A percentile compares a stretch with the other conserved stretches of the same genome.
phyloP scores from a whole-genome alignment of 441 rosid genomes.

The Populus hybrid region DNA sequence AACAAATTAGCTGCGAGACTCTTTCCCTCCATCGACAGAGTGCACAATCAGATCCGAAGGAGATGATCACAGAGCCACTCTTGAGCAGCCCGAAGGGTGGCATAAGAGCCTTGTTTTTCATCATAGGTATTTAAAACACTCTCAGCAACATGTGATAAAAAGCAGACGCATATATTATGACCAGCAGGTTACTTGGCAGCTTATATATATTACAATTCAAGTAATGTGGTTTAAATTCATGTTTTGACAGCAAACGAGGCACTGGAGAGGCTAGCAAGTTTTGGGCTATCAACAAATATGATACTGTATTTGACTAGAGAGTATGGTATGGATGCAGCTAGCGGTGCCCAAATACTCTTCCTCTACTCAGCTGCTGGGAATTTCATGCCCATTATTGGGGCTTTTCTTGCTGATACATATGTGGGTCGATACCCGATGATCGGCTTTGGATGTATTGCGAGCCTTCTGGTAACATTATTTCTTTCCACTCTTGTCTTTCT shows the following conservation, averaged over 20 bases:
- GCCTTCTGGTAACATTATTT: constrained; percentile 40
- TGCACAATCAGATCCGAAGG: no score
- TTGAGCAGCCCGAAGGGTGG: constrained; percentile 33
- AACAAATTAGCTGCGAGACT: not conserved
- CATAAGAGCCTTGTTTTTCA: constrained; percentile 48
- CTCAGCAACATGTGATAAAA: no score
- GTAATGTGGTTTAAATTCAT: not conserved
- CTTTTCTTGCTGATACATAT: constrained; percentile 65
- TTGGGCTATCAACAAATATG: constrained; percentile 59
- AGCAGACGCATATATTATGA: no score
- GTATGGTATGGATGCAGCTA: constrained; percentile 42
- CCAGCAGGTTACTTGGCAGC: no score
- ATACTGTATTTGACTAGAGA: constrained; percentile 50
- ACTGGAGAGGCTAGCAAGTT: constrained; percentile 56
- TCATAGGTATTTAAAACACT: constrained; percentile 39
- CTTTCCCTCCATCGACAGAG: not conserved
- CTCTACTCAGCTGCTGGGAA: constrained; percentile 33
- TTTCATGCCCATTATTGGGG: constrained; percentile 30
- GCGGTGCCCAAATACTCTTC: constrained; percentile 17
- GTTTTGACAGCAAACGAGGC: constrained; percentile 45
- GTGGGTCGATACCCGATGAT: constrained; percentile 54
- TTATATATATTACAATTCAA: no score
- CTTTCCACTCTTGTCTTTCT: no score
- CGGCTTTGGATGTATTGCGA: constrained; percentile 42
- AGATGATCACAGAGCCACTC: constrained; percentile 28